A percentile compares a stretch with the other conserved stretches of the same genome.
Conservation (phyloP, 768 basidiomycete species). For the Krasilnikovozyma curviuscula region DNA sequence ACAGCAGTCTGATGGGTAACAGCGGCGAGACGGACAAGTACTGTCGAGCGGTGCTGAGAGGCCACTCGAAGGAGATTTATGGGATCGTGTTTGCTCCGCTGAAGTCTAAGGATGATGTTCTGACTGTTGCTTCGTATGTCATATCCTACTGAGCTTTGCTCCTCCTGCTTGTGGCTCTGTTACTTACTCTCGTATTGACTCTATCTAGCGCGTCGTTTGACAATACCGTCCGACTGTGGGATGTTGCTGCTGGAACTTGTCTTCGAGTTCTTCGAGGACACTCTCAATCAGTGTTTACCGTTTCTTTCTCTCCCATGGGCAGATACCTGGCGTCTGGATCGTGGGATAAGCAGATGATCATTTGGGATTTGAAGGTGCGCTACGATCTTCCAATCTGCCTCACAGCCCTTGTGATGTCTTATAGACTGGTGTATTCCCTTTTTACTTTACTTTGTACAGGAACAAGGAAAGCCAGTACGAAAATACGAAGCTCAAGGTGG, state of each 20-base stretch:
- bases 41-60: slow-evolving; percentile 9
- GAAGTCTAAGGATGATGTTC: background rate
- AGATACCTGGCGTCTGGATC: slow-evolving; percentile 54
- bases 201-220: slow-evolving; percentile 54
- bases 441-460: background rate
- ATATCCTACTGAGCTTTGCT: too few species aligned
- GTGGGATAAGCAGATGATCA: slow-evolving; percentile 53
- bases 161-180: background rate
- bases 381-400: background rate
- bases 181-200: background rate
- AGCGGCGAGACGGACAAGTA: slow-evolving; percentile 1
- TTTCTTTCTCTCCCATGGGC: slow-evolving; percentile 53
- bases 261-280: slow-evolving; percentile 52
- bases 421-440: background rate
- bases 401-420: background rate
- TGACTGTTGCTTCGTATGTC: slow-evolving; percentile 3
- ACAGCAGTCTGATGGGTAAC: background rate
- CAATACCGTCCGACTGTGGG: slow-evolving; percentile 61
- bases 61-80: slow-evolving; percentile 12
- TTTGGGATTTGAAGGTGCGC: slow-evolving; percentile 50
- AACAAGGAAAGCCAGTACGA: slow-evolving; percentile 6
- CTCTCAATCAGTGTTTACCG: slow-evolving; percentile 47
- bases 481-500: slow-evolving; percentile 1
- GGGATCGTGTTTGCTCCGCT: slow-evolving; percentile 1
- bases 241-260: slow-evolving; percentile 56